A percentile compares a stretch with the other conserved stretches of the same genome.
Conservation (phyloP, 192 early-diverging fungal genomes). For the Podila horticola region DNA sequence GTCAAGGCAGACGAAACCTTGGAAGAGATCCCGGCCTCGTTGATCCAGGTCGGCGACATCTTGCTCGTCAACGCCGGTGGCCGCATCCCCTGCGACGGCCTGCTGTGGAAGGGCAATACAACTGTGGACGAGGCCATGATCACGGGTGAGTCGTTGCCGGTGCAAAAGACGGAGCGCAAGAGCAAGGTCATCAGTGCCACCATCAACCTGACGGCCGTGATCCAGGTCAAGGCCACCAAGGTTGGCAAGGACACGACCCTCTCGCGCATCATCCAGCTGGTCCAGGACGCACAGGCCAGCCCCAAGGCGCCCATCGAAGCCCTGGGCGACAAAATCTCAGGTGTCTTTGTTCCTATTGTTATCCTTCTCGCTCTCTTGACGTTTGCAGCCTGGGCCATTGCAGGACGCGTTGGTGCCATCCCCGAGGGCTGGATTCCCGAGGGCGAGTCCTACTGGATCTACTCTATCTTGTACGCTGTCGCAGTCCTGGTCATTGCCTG, state of each 20-base stretch:
- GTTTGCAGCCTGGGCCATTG: slow-evolving; percentile 65
- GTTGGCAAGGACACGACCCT: slow-evolving; percentile 73
- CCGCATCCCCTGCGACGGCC: slow-evolving; percentile 81
- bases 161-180: slow-evolving; percentile 64
- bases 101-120: slow-evolving; percentile 59
- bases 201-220: slow-evolving; percentile 65
- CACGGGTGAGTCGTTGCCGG: slow-evolving; percentile 83
- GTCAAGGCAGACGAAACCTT: slow-evolving; percentile 53
- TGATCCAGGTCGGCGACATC: slow-evolving; percentile 74
- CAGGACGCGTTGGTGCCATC: slow-evolving; percentile 36
- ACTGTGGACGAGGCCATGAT: slow-evolving; percentile 84
- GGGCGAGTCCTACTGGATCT: slow-evolving; percentile 55
- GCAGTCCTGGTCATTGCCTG: slow-evolving; percentile 78
- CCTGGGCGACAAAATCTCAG: slow-evolving; percentile 70
- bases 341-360: slow-evolving; percentile 72
- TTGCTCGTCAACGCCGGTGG: slow-evolving; percentile 74
- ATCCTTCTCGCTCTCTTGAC: slow-evolving; percentile 67
- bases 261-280: slow-evolving; percentile 68
- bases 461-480: slow-evolving; percentile 66
- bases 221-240: slow-evolving; percentile 72
- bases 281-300: slow-evolving; percentile 72
- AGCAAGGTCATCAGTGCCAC: slow-evolving; percentile 67
- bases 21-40: slow-evolving; percentile 40
- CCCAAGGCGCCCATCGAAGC: slow-evolving; percentile 73
- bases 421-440: slow-evolving; percentile 56